Percentiles rank a stretch among this genome's conserved stretches.
Evolutionary conservation across 305 asterid species (phyloP).

Genomic region (Withania somnifera): DNA sequence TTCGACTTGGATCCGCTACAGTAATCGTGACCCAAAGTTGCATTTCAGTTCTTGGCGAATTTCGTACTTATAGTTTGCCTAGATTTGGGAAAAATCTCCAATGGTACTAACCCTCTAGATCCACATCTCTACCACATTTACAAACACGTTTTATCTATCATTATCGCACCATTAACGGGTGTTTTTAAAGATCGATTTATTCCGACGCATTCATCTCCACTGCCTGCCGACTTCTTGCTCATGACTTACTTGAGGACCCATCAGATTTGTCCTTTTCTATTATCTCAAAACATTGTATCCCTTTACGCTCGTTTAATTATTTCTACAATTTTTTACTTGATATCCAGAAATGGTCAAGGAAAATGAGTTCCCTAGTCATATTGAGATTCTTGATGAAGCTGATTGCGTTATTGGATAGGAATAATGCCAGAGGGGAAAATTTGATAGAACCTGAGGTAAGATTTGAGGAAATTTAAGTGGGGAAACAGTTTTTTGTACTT

Average conservation of each 20-base stretch:
- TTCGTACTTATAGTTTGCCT: slow-evolving; percentile 51
- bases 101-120: slow-evolving; percentile 3
- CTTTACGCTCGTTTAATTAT: slow-evolving; percentile 56
- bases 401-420: slow-evolving; percentile 48
- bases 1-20: slow-evolving; percentile 36
- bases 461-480: slow-evolving; percentile 50
- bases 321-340: slow-evolving; percentile 44
- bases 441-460: slow-evolving; percentile 63
- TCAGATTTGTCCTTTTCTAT: slow-evolving; percentile 51
- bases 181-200: slow-evolving; percentile 45
- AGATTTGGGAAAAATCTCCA: slow-evolving; percentile 59
- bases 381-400: slow-evolving; percentile 47
- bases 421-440: slow-evolving; percentile 48
- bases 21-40: slow-evolving; percentile 48
- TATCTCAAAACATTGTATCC: slow-evolving; percentile 64
- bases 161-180: slow-evolving; percentile 31
- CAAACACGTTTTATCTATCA: slow-evolving; percentile 52
- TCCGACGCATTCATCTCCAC: slow-evolving; percentile 64
- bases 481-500: slow-evolving; percentile 68
- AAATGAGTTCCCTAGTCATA: slow-evolving; percentile 49
- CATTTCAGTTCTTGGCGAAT: slow-evolving; percentile 61
- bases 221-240: slow-evolving; percentile 69
- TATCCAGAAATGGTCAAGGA: slow-evolving; percentile 17
- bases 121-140: slow-evolving; percentile 51
- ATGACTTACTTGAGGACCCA: slow-evolving; percentile 69